Conservation (phyloP, 1,284 basidiomycete species). For the Microbotryum silenes-acaulis region DNA sequence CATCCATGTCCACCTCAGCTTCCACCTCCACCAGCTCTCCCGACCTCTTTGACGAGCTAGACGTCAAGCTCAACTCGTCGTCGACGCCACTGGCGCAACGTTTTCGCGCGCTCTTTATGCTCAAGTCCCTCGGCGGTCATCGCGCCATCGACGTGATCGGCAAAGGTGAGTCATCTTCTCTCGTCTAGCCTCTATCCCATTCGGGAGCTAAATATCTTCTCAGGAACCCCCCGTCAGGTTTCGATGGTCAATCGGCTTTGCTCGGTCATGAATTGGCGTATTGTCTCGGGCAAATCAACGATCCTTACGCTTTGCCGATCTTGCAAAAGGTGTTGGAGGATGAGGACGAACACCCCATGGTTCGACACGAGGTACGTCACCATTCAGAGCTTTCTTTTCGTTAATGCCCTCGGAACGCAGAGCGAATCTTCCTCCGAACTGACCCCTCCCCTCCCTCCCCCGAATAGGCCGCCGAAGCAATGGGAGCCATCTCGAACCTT, state of each 20-base stretch:
- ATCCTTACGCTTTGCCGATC: slow-evolving; percentile 62
- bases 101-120: slow-evolving; percentile 86
- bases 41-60: slow-evolving; percentile 48
- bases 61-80: slow-evolving; percentile 69
- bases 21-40: slow-evolving; percentile 5
- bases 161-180: slow-evolving; percentile 51
- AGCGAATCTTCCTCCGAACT: too few relatives aligned
- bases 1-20: background rate
- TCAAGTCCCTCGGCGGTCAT: slow-evolving; percentile 62
- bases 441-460: background rate
- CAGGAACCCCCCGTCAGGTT: slow-evolving; percentile 50
- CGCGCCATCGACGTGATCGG: slow-evolving; percentile 73
- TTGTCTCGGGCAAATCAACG: slow-evolving; percentile 86
- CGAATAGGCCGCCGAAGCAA: slow-evolving; percentile 83
- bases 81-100: slow-evolving; percentile 73
- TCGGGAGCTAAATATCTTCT: background rate
- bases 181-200: background rate
- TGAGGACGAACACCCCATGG: slow-evolving; percentile 81
- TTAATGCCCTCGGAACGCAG: too few relatives aligned
- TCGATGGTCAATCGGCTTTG: slow-evolving; percentile 77
- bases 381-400: background rate
- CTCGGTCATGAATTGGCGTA: slow-evolving; percentile 98
- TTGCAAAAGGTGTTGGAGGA: slow-evolving; percentile 70
- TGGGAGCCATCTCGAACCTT: slow-evolving; percentile 80
- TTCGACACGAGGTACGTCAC: slow-evolving; percentile 78